Percentiles rank a stretch among this genome's conserved stretches.
Evolutionary conservation across 1,284 basidiomycete genomes (phyloP).

Genomic region (Cryptococcus amylolentus): DNA sequence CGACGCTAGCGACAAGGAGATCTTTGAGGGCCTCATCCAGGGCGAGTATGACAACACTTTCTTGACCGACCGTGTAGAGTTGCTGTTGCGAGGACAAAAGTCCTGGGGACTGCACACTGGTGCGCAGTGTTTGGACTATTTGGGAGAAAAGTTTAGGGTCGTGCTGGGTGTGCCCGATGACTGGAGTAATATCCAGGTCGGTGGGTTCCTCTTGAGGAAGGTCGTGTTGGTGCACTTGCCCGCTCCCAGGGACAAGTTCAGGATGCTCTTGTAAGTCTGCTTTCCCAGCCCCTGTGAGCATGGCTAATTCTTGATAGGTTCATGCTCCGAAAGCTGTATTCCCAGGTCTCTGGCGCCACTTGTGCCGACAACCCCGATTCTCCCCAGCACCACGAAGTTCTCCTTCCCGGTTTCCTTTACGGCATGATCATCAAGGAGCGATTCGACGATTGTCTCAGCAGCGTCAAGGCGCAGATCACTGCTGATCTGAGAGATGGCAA

Average conservation of each 20-base stretch:
- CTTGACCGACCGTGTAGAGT: constrained; percentile 93
- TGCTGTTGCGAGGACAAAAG: constrained; percentile 97
- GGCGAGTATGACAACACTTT: constrained; percentile 97
- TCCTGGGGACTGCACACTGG: constrained; percentile 83
- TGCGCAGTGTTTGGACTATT: constrained; percentile 89
- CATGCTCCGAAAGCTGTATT: constrained; percentile 96
- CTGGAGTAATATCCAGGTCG: constrained; percentile 80
- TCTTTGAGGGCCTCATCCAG: constrained; percentile 97
- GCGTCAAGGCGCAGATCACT: constrained; percentile 68
- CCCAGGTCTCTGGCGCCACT: constrained; percentile 84
- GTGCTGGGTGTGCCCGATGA: constrained; percentile 90
- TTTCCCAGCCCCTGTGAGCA: background rate
- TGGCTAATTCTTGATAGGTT: constrained; percentile 59
- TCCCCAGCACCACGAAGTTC: constrained; percentile 95
- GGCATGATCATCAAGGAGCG: constrained; percentile 98
- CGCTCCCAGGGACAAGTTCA: constrained; percentile 89
- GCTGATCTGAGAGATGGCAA: constrained; percentile 72
- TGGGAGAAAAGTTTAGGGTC: constrained; percentile 97
- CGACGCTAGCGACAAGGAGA: constrained; percentile 93
- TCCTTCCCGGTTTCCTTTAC: constrained; percentile 89
- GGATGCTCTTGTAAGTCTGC: constrained; percentile 77
- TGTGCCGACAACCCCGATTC: constrained; percentile 98
- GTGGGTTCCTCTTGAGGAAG: constrained; percentile 78
- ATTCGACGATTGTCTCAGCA: constrained; percentile 82
- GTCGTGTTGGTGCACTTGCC: constrained; percentile 88